A percentile compares a stretch with the other conserved stretches of the same genome.
Conservation (phyloP, 1,284 basidiomycete species). For the Moniliophthora roreri region DNA sequence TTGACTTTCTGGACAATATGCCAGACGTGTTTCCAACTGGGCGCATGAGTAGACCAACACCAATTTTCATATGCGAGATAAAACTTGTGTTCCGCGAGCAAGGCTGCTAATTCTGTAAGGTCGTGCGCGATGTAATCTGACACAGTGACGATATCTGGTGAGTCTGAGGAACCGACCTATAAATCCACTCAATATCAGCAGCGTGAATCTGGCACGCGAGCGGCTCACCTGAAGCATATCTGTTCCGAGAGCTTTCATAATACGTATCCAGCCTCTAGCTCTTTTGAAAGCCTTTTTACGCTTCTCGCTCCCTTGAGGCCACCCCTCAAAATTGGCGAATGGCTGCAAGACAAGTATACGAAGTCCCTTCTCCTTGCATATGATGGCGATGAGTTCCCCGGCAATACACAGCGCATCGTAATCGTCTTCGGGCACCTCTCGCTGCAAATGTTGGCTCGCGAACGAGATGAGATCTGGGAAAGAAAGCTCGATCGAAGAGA, state of each 20-base stretch:
- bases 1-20: not conserved
- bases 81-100: not conserved
- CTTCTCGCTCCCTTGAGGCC: conserved; percentile 2
- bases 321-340: conserved; percentile 7
- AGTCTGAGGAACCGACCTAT: not conserved
- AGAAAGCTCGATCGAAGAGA: conserved; percentile 4
- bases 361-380: not conserved
- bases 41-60: not conserved
- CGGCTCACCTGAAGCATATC: not conserved
- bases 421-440: not conserved
- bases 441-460: not conserved
- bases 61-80: not conserved
- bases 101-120: not conserved
- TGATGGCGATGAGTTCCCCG: not conserved
- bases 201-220: too few relatives aligned
- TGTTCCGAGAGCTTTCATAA: conserved; percentile 2
- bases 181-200: too few relatives aligned
- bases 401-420: not conserved
- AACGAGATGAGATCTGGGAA: conserved; percentile 1
- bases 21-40: not conserved
- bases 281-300: conserved; percentile 1
- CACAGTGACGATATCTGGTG: not conserved
- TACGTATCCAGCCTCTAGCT: conserved; percentile 3
- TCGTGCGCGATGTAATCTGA: not conserved
- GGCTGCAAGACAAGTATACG: conserved; percentile 4